phyloP scores from a whole-genome alignment of 257 asterid genomes.

The Petunia axillaris region DNA sequence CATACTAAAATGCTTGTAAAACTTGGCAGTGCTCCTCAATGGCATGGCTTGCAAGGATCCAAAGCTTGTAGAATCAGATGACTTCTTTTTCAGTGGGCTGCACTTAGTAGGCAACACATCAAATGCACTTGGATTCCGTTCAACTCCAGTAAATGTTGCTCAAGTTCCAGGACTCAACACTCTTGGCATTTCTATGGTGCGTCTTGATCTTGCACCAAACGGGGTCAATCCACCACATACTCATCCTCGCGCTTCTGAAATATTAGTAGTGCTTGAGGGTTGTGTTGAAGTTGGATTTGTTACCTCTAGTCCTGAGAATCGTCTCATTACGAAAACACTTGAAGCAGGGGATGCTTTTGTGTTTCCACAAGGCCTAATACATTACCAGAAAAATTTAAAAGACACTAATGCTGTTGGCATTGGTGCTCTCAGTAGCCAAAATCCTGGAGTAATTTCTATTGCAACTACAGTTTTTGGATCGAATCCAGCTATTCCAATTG shows the following conservation, averaged over 20 bases:
- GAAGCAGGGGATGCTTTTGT: conserved; percentile 46
- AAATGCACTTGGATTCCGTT: conserved; percentile 43
- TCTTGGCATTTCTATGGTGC: conserved; percentile 50
- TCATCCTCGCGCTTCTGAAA: conserved; percentile 57
- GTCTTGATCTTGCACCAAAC: conserved; percentile 42
- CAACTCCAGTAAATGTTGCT: conserved; percentile 37
- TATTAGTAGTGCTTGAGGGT: conserved; percentile 40
- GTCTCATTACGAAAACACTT: conserved; percentile 35
- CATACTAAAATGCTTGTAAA: background rate
- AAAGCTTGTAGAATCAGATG: conserved; percentile 30
- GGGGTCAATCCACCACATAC: conserved; percentile 48
- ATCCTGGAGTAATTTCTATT: conserved; percentile 43
- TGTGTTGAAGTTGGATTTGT: conserved; percentile 46
- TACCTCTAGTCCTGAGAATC: conserved; percentile 44
- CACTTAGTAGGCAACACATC: conserved; percentile 36
- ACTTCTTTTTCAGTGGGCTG: conserved; percentile 47
- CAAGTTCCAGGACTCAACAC: conserved; percentile 58
- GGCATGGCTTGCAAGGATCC: conserved; percentile 49
- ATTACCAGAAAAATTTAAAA: conserved; percentile 43
- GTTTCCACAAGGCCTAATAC: conserved; percentile 49
- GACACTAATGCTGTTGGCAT: conserved; percentile 35
- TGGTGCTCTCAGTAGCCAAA: conserved; percentile 49
- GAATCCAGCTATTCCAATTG: conserved; percentile 36
- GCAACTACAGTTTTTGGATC: conserved; percentile 51
- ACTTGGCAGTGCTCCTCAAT: conserved; percentile 35